Base-by-base conservation (phyloP, 306 rosid genomes). In the Ammopiptanthus mongolicus region DNA sequence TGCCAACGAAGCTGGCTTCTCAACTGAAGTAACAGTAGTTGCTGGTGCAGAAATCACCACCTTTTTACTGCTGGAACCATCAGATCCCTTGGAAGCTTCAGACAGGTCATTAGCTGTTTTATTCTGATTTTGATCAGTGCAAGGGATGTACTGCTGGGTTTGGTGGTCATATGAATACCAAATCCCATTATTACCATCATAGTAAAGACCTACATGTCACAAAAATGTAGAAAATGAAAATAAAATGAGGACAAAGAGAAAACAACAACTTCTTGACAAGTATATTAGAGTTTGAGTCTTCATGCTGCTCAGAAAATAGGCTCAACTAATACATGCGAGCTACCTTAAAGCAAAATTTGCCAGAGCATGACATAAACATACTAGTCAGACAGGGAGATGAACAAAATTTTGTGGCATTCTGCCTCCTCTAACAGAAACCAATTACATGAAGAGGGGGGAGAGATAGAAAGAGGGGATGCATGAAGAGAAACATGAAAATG, bases 31-130 rank as follows among this genome's bases (percentile, higher is more conserved):
- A 74, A 90, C 83, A 50, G 91, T 85, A 64, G 89, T 87, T 63
- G 98, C 97, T n/a, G 97, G 92, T 3, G 98, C 98, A 82, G 96
- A 95, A 64, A 95, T 95, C 15, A 93, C 79, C 52, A 87, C 96
- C 67, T 91, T 92, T 84, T 87, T 91, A 77, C 76, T 86, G 76
- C 75, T 83, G 5, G 93, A 82, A 56, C 87, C 86, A 74, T 92
- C 95, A 21, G 91, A 84, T 36, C 80, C 81, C 82, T 88, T 91
- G 8, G 96, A 72, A 65, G 78, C 72, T 78, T 88, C 97, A 64
- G 93, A 56, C 76, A 81, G 91, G 21, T 81, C 73, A 70, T 84
- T 87, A 78, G 90, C 59, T 63, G 86, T 55, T 73, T 80, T 87
- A 79, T 80, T 86, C 78, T 87, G 90, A 66, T 83, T 86, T 79